Percentiles rank a stretch among this genome's conserved stretches.
These are phyloP conservation scores for Phytopythium kandeliae DNA, from an alignment of 352 stramenopile genomes.

Conservation along the genomic window DNA sequence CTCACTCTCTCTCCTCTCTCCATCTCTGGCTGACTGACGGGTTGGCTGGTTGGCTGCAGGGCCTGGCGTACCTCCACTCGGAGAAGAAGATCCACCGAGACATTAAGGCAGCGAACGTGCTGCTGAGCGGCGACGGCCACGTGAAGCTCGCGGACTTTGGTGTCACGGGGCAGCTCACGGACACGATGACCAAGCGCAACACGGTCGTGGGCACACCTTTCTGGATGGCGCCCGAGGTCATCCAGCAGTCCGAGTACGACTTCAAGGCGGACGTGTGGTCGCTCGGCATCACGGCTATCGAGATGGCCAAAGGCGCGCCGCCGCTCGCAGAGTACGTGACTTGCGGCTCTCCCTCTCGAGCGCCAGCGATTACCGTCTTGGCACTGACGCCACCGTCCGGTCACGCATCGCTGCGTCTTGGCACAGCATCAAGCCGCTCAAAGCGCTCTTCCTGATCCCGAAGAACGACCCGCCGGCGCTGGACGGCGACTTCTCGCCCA, in stretches of 20 bases:
- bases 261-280: conserved; percentile 98
- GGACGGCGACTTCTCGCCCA: conserved; percentile 62
- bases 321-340: conserved; percentile 84
- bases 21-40: background rate
- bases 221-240: conserved; percentile 95
- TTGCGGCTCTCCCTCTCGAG: background rate
- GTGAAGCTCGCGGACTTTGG: conserved; percentile 82
- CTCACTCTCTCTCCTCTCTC: no score
- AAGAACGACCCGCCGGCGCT: conserved; percentile 89
- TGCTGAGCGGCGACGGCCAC: conserved; percentile 72
- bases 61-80: conserved; percentile 73
- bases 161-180: conserved; percentile 93
- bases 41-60: conserved; percentile 14
- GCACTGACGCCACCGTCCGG: no score
- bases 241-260: conserved; percentile 91
- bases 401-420: no score
- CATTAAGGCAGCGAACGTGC: conserved; percentile 78
- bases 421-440: conserved; percentile 95
- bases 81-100: conserved; percentile 86
- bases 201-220: conserved; percentile 97
- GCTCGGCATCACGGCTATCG: conserved; percentile 97
- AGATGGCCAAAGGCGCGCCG: conserved; percentile 96
- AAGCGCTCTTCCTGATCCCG: conserved; percentile 99
- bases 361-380: no score
- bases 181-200: conserved; percentile 97